Conservation (phyloP, 192 early-diverging fungal species). For the Coemansia pectinata region DNA sequence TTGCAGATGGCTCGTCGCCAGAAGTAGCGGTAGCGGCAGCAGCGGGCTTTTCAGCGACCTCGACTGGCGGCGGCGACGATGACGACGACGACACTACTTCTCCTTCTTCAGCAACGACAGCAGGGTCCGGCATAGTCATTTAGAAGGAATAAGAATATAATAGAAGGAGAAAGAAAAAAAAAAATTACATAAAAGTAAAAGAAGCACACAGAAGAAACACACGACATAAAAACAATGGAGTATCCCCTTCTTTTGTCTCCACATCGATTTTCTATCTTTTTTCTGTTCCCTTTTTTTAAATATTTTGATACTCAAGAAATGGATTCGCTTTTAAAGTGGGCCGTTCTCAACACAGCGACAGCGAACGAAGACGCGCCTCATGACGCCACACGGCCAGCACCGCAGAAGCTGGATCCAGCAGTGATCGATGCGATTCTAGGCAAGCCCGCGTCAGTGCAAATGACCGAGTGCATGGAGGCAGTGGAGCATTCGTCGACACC, state of each 20-base stretch:
- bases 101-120: neutral
- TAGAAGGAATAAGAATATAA: neutral
- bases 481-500: constrained; percentile 59
- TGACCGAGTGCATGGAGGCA: constrained; percentile 81
- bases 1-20: neutral
- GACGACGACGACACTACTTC: neutral
- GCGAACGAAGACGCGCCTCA: constrained; percentile 65
- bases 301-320: constrained; percentile 17
- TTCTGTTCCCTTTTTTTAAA: neutral
- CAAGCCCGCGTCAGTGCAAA: constrained; percentile 81
- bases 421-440: constrained; percentile 93
- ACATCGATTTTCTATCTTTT: constrained; percentile 10
- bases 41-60: neutral
- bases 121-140: constrained; percentile 13
- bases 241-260: neutral
- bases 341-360: constrained; percentile 72
- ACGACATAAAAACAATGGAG: neutral
- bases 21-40: neutral
- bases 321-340: constrained; percentile 86
- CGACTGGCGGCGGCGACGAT: neutral
- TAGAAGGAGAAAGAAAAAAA: constrained; percentile 8
- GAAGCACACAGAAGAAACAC: neutral
- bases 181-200: neutral
- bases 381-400: constrained; percentile 22
- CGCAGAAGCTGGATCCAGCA: constrained; percentile 69